These are phyloP conservation scores for Houttuynia cordata DNA, from an alignment of 164 flowering plant species.

Conservation along the genomic window DNA sequence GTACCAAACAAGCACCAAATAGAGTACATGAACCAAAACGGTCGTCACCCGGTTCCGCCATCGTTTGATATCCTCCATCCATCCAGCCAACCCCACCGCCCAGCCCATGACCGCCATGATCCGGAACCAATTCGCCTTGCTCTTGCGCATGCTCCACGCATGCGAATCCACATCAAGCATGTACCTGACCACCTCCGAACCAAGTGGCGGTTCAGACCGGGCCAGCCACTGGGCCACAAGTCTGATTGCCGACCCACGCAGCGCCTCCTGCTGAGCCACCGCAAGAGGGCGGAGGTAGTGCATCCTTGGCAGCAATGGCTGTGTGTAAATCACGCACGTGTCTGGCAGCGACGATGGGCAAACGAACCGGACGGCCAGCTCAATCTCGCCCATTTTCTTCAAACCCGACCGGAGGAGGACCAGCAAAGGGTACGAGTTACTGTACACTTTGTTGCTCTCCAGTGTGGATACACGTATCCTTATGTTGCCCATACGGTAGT, in stretches of 20 bases:
- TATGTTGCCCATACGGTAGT: conserved; percentile 65
- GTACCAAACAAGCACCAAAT: conserved; percentile 89
- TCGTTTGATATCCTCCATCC: conserved; percentile 63
- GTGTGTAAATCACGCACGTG: conserved; percentile 59
- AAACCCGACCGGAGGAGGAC: conserved; percentile 47
- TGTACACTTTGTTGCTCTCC: conserved; percentile 80
- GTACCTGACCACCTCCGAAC: conserved; percentile 80
- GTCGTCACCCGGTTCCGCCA: conserved; percentile 84
- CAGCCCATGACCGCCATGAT: conserved; percentile 72
- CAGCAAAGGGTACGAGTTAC: conserved; percentile 68
- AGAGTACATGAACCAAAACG: conserved; percentile 62
- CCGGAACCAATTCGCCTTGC: conserved; percentile 91
- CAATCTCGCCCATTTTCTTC: conserved; percentile 97
- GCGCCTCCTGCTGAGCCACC: conserved; percentile 80
- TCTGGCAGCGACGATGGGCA: conserved; percentile 71
- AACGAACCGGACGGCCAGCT: conserved; percentile 73
- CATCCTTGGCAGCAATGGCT: conserved; percentile 80
- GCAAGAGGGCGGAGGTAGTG: conserved; percentile 89
- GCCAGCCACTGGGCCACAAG: conserved; percentile 78
- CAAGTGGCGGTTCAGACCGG: conserved; percentile 80
- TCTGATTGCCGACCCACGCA: conserved; percentile 63
- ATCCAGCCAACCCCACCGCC: conserved; percentile 62
- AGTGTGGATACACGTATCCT: conserved; percentile 80
- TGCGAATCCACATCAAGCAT: conserved; percentile 92
- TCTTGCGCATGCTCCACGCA: conserved; percentile 86